Evolutionary conservation across 176 grass and related monocot genomes (phyloP), one percentile per base, ranked within the genome.

Genomic region (Phragmites australis): DNA sequence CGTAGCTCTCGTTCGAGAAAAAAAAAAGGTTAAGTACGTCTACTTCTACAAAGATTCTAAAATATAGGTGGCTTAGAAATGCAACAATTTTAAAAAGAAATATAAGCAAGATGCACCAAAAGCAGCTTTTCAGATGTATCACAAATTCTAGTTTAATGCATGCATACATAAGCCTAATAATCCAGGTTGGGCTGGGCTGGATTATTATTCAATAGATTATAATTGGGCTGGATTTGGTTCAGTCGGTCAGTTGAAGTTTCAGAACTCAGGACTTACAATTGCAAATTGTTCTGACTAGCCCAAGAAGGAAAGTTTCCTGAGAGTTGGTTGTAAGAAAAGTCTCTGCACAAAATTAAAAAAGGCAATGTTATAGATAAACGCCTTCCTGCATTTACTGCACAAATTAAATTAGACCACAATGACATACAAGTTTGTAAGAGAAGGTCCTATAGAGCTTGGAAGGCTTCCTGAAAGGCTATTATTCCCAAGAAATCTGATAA

Each of bases 261-360:
- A 69, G 39, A 70, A 84, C 12, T 43, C 48, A 46, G 4, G 53
- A 90, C 91, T 59, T 90, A 97, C 94, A 94, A 17, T 80, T 94
- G 72, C 56, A 90, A 74, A 62, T 85, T 88, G 8, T 44, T 79
- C 53, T 52, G 8, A 29, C 23, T 75, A 87, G 63, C 70, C 95
- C 95, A 98, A 82, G 92, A 88, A 81, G 92, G 92, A 83, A 93
- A 83, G 17, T 19, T 87, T 84, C 92, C 95, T 57, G 83, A 84
- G 40, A 98, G 81, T 44, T 94, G 88, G 86, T 98, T 98, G 86
- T 94, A 98, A 23, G 95, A 94, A 77, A 98, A 89, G 66, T 98
- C 92, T 82, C 95, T 98, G 43, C 69, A 75, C 23, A 72, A 48
- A 84, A 60, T 6, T 21, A 58, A n/a, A 29, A 74, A 59, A 27